Evolutionary conservation across 1,284 basidiomycete species (phyloP), one percentile per base, ranked within the genome.

Genomic region (Cystobasidium slooffiae): DNA sequence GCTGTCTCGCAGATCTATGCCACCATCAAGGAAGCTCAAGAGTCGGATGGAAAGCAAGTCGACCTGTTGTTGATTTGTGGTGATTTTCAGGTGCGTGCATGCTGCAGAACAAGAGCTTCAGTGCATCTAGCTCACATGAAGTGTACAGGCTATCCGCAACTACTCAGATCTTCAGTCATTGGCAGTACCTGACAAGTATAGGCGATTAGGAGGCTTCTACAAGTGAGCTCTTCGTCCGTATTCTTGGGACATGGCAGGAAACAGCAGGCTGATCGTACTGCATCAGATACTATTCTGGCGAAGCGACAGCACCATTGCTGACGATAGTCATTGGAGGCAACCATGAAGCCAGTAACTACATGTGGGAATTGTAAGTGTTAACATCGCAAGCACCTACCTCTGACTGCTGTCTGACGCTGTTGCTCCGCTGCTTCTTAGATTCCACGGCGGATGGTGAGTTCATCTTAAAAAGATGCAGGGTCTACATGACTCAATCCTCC

Each of bases 321-420:
- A 99, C 97, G 0, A 85, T 99, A 43, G 89, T 98, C 66, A 97
- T 99, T 79, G 97, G 97, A 22, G 97, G 97, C 6, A 99, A 99
- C 81, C 96, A 99, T 81, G 96, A 99, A 83, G 94, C 94, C 4
- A 95, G 93, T 69, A 97, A 94, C 80, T 97, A 98, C 82, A 87
- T 99, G 84, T 95, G 93, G 91, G 97, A 99, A 82, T 84, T 97
- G 90, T 94, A 80, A 83, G 91, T 81, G 6, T 3, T 14, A 6
- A 1, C 62, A 31, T 31, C 31, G 31, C 31, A 31, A 31, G 31
- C 53, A 18, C 41, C 18, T 20, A 24, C 3, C 46, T 39, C 1
- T 49, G 10, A 41, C 58, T 18, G 51, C 24, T 9, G n/a, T 39
- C 31, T 9, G 73, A 46, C 3, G 24, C 22, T 51, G 37, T n/a